Base-by-base conservation (phyloP, 257 asterid species). In the Nicotiana tomentosiformis region DNA sequence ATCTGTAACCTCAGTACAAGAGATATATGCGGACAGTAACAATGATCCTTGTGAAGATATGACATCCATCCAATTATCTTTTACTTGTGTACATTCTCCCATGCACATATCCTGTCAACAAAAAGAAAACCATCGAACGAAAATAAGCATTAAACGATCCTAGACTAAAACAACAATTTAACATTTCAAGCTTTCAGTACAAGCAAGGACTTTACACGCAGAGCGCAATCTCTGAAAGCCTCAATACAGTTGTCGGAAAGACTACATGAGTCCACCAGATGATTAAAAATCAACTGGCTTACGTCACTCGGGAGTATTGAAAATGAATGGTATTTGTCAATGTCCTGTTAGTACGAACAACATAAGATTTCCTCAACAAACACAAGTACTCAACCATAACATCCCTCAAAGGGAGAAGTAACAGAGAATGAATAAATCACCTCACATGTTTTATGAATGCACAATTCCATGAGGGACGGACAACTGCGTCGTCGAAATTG, bases 201-300 rank as follows among this genome's bases (percentile, higher is more conserved):
- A 56, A 15, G 29, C 18, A 0, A 10, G 20, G 35, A 37, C 67
- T 55, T 82, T 90, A 94, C 99, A 95, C 94, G 96, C 87, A 96
- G 97, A 82, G 95, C 95, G 84, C 98, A 96, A 77, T 94, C 97
- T 77, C 98, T 89, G 83, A 96, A 96, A 84, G 97, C 94, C 84
- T 93, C 94, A 26, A 96, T 90, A 66, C 84, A 82, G 55, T 88
- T 85, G 82, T 85, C 93, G 23, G 84, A 88, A 84, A 94, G 88
- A 83, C 87, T 82, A 83, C 88, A 93, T n/a, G 93, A 92, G 87
- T 83, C 86, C 66, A 93, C 97, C 88, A 96, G 84, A 78, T 94
- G 98, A 84, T 94, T 94, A 70, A 96, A 94, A 57, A 96, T 90
- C 90, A 84, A 95, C 83, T 96, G 99, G 81, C 92, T 96, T 77